Evolutionary conservation across 2,329 filamentous ascomycete genomes (phyloP).

Genomic region (Pestalotiopsis fici): DNA sequence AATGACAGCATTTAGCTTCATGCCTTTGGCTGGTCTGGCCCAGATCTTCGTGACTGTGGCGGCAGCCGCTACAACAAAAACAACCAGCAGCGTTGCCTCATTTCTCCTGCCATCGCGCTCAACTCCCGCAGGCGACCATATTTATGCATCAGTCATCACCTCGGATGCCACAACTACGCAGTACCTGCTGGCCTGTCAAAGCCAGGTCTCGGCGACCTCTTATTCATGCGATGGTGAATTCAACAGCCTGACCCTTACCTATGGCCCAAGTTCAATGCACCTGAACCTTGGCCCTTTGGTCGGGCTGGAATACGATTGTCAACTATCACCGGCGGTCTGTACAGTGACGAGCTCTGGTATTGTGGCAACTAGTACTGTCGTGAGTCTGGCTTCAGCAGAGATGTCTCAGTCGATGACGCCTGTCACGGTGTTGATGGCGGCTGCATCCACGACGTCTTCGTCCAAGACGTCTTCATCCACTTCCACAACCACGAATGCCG

Average conservation of each 20-base stretch:
- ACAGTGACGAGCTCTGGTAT: conserved; percentile 7
- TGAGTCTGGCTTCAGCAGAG: background rate
- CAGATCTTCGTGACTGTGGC: background rate
- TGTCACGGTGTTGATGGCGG: conserved; percentile 19
- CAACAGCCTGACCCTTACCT: conserved; percentile 1
- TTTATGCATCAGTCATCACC: conserved; percentile 1
- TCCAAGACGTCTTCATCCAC: background rate
- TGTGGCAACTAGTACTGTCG: conserved; percentile 8
- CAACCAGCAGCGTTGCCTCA: background rate
- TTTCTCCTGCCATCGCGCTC: conserved; percentile 5
- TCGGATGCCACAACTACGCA: background rate
- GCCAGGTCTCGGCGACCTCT: background rate
- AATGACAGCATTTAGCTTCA: background rate
- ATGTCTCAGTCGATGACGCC: conserved; percentile 18
- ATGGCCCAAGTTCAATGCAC: conserved; percentile 1
- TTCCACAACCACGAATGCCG: background rate
- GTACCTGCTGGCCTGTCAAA: conserved; percentile 4
- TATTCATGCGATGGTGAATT: conserved; percentile 3
- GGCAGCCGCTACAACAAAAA: background rate
- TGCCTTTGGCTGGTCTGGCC: background rate
- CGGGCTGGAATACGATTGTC: conserved; percentile 5
- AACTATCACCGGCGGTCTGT: conserved; percentile 1
- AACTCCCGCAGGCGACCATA: conserved; percentile 1
- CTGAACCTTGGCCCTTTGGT: conserved; percentile 1
- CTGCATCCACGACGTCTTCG: conserved; percentile 1